Evolutionary conservation across 495 filamentous ascomycete species (phyloP).

Genomic region (Xanthoparmelia taractica): DNA sequence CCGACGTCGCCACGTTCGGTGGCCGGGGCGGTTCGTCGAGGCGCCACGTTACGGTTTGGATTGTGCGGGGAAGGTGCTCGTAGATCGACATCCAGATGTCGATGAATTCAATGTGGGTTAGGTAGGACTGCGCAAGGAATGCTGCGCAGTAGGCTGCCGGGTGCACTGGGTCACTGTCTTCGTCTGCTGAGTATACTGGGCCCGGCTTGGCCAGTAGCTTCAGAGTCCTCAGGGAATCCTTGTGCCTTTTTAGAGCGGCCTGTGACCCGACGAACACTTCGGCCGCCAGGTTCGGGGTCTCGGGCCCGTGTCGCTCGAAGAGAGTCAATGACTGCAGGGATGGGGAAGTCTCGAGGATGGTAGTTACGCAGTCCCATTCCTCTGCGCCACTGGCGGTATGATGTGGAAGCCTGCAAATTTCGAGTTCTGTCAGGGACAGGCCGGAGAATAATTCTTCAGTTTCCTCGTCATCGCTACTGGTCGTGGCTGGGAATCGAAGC

Average conservation of each 20-base stretch:
- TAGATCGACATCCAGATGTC: slow-evolving; percentile 15
- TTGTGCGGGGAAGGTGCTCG: slow-evolving; percentile 15
- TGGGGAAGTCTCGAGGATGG: slow-evolving; percentile 6
- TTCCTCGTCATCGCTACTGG: slow-evolving; percentile 15
- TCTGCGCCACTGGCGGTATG: slow-evolving; percentile 11
- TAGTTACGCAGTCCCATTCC: slow-evolving; percentile 14
- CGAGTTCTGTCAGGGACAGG: slow-evolving; percentile 20
- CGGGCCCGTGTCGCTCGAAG: slow-evolving; percentile 12
- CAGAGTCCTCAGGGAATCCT: slow-evolving; percentile 13
- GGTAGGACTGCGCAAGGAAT: slow-evolving; percentile 16
- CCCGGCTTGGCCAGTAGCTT: slow-evolving; percentile 14
- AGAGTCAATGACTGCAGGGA: slow-evolving; percentile 11
- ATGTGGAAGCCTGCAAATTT: slow-evolving; percentile 18
- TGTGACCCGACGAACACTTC: slow-evolving; percentile 16
- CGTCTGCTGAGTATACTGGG: background rate
- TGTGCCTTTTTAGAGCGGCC: slow-evolving; percentile 14
- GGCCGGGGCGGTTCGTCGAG: slow-evolving; percentile 8
- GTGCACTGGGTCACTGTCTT: slow-evolving; percentile 1
- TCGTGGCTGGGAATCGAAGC: slow-evolving; percentile 22
- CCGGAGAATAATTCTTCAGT: slow-evolving; percentile 8
- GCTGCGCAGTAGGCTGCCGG: slow-evolving; percentile 5
- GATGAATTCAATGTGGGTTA: slow-evolving; percentile 17
- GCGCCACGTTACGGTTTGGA: slow-evolving; percentile 13
- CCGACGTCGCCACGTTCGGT: slow-evolving; percentile 1
- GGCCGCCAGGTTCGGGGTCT: slow-evolving; percentile 10